phyloP scores from a whole-genome alignment of 108 stramenopile genomes.

The Nitzschia palea region DNA sequence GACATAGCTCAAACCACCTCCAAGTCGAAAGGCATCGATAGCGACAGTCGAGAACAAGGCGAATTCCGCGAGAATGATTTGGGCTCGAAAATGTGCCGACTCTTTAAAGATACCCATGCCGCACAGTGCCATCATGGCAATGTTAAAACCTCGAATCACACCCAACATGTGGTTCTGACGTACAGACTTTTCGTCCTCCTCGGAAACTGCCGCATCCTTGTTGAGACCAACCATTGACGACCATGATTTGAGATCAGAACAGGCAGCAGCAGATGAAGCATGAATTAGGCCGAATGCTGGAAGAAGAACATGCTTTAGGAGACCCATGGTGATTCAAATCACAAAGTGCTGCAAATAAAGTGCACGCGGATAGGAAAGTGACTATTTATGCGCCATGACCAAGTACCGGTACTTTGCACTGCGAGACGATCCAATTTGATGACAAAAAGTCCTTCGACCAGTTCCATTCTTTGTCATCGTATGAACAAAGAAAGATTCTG shows the following conservation, averaged over 20 bases:
- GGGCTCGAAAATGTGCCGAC: conserved; percentile 32
- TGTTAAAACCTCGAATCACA: conserved; percentile 12
- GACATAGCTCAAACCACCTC: conserved; percentile 1
- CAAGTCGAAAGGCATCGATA: conserved; percentile 12
- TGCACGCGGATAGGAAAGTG: too few relatives aligned
- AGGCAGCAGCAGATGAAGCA: conserved; percentile 4
- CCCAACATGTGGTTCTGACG: conserved; percentile 30
- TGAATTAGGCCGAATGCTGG: conserved; percentile 18
- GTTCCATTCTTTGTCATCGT: too few relatives aligned
- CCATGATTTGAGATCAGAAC: neutral
- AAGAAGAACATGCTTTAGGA: conserved; percentile 29
- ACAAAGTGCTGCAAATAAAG: neutral
- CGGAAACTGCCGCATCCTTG: neutral
- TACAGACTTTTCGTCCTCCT: conserved; percentile 16
- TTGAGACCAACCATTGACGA: neutral
- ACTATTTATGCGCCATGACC: too few relatives aligned
- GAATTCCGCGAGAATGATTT: conserved; percentile 26
- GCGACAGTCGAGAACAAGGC: conserved; percentile 19
- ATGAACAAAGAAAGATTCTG: too few relatives aligned
- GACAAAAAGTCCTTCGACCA: too few relatives aligned
- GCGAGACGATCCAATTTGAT: too few relatives aligned
- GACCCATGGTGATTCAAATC: conserved; percentile 44
- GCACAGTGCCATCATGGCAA: conserved; percentile 19
- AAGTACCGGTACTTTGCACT: too few relatives aligned
- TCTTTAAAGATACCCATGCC: conserved; percentile 30